Conservation (phyloP, 2,329 filamentous ascomycete genomes). For the Epichloe hybrida region DNA sequence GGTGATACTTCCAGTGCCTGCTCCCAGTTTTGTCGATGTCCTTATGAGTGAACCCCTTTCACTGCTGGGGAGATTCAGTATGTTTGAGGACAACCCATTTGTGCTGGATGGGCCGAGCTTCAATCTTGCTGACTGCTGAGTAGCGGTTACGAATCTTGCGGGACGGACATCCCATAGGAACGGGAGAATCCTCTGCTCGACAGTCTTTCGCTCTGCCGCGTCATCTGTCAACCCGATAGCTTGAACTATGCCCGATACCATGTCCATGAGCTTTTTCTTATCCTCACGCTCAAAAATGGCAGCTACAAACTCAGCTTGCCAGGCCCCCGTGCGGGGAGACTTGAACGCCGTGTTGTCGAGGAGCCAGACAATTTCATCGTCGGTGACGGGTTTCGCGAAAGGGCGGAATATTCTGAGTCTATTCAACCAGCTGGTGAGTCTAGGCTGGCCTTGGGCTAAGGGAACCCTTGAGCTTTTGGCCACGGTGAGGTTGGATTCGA, state of each 20-base stretch:
- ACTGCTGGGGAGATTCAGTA: conserved; percentile 35
- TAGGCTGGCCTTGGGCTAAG: no score
- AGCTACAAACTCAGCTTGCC: conserved; percentile 73
- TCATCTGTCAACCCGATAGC: conserved; percentile 52
- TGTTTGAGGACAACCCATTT: conserved; percentile 58
- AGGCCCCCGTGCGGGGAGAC: conserved; percentile 32
- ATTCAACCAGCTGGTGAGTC: no score
- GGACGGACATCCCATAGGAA: conserved; percentile 68
- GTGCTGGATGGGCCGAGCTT: conserved; percentile 56
- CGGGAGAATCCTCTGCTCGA: conserved; percentile 57
- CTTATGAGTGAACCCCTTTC: conserved; percentile 32
- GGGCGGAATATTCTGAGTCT: no score
- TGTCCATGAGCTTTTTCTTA: conserved; percentile 50
- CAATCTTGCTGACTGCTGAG: conserved; percentile 36
- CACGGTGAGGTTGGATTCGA: no score
- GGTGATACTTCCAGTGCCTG: conserved; percentile 38
- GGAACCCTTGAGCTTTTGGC: no score
- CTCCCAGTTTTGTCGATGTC: conserved; percentile 35
- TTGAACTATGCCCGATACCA: conserved; percentile 57
- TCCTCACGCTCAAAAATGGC: conserved; percentile 67
- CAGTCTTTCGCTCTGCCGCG: conserved; percentile 42
- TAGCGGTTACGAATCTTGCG: conserved; percentile 51
- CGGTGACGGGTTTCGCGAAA: no score
- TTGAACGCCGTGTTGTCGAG: conserved; percentile 50
- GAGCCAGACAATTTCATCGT: no score